Evolutionary conservation across 805 yeast genomes (phyloP), one percentile per base, ranked within the genome.

Genomic region (Nakazawaea molendinolei): DNA sequence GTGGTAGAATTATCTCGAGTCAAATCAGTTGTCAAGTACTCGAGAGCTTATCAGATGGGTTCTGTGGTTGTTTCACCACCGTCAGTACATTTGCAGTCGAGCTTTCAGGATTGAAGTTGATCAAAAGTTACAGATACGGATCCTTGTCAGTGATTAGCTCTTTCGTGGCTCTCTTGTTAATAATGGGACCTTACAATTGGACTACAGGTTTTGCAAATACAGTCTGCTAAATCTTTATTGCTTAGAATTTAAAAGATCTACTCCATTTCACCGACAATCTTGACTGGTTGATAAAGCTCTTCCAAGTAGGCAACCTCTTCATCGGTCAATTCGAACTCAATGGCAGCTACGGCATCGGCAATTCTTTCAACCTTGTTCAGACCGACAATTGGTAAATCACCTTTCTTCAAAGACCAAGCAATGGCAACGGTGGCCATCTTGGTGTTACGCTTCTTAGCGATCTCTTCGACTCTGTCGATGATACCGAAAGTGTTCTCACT

Each of bases 41-140:
- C 1, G 42, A 46, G 6, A 87, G 81, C 0, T 50, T 82, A 2
- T 63, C 59, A 14, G 72, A 74, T 45, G 94, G 95, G 0, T 76
- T 72, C 40, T 77, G 86, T 50, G 94, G 89, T 1, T 68, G 74
- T 3, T 55, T 81, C 34, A 75, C 86, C 26, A 84, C 96, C 0
- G 72, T 85, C 26, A 79, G 90, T 38, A 82, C 95, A 1, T 82
- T 86, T 46, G 68, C 83, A 7, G 76, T 71, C 28, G 97, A 87
- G 53, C 54, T 85, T 25, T 64, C 55, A 38, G 53, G 56, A 3
- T 43, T 69, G 31, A 56, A 9, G 46, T 5, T 15, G n/a, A 13
- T 25, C 22, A n/a, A 25, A 6, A 28, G 34, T 15, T 39, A 42
- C 22, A 29, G 21, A n/a, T 42, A 42, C 25, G 44, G 32, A n/a